Percentiles rank a stretch among this genome's conserved stretches.
Evolutionary conservation across 179 eudicot species (phyloP).

Genomic region (Corrigiola litoralis): DNA sequence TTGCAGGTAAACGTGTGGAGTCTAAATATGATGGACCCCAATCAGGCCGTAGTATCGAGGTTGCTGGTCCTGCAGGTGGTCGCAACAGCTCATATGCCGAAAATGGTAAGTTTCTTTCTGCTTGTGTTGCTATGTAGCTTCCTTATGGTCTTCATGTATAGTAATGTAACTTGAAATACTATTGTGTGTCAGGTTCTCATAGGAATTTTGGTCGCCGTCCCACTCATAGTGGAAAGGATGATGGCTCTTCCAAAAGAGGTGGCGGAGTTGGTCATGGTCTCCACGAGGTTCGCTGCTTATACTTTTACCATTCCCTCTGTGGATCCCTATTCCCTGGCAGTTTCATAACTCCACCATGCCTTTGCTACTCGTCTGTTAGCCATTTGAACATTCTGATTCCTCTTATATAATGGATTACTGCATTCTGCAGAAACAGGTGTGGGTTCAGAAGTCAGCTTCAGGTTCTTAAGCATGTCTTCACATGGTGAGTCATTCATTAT

Average conservation of each 20-base stretch:
- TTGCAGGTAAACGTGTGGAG: slow-evolving; percentile 16
- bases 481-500: slow-evolving; percentile 34
- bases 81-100: slow-evolving; percentile 20
- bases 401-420: not conserved
- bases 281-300: slow-evolving; percentile 58
- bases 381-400: not conserved
- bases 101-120: slow-evolving; percentile 21
- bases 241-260: slow-evolving; percentile 58
- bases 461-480: slow-evolving; percentile 49
- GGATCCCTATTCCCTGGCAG: too few species aligned
- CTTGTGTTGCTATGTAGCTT: slow-evolving; percentile 3
- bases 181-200: slow-evolving; percentile 50
- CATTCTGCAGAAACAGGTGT: slow-evolving; percentile 78
- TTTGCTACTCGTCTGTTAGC: not conserved
- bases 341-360: not conserved
- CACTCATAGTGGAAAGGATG: slow-evolving; percentile 54
- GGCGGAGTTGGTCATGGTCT: slow-evolving; percentile 50
- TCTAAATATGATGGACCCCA: slow-evolving; percentile 13
- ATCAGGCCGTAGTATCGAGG: slow-evolving; percentile 17
- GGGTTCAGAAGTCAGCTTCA: slow-evolving; percentile 84
- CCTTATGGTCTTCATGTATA: not conserved
- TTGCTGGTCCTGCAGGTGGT: slow-evolving; percentile 16
- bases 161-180: not conserved
- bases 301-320: not conserved
- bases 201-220: slow-evolving; percentile 63